Evolutionary conservation across 106 monocot genomes (phyloP).

Genomic region (Acanthochlamys bracteata): DNA sequence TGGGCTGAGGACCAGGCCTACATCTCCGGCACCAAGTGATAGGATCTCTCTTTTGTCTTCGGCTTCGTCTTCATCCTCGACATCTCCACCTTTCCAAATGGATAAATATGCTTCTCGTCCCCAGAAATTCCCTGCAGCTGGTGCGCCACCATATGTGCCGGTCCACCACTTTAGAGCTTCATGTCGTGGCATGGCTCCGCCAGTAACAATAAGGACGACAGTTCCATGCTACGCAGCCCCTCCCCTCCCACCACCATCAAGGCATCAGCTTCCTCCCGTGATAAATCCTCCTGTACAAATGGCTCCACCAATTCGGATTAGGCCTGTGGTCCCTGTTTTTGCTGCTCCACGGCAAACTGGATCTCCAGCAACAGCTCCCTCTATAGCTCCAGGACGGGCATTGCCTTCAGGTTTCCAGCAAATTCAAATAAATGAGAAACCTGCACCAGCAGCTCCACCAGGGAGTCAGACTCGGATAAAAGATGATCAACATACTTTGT

Average conservation of each 20-base stretch:
- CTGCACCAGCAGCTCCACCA: background rate
- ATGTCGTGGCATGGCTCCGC: conserved; percentile 68
- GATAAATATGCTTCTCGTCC: conserved; percentile 17
- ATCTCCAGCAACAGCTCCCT: conserved; percentile 2
- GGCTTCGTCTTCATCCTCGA: background rate
- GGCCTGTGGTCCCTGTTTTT: conserved; percentile 60
- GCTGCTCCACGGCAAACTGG: conserved; percentile 19
- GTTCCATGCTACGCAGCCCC: conserved; percentile 88
- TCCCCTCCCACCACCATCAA: conserved; percentile 27
- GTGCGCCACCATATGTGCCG: conserved; percentile 64
- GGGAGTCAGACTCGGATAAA: conserved; percentile 24
- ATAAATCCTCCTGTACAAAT: conserved; percentile 29
- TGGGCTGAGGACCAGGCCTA: conserved; percentile 20
- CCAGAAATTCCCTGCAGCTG: conserved; percentile 57
- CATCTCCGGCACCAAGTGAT: conserved; percentile 24
- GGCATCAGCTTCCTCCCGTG: conserved; percentile 22
- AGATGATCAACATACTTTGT: background rate
- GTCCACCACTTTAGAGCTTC: conserved; percentile 38
- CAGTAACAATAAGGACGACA: conserved; percentile 80
- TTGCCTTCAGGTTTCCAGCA: background rate
- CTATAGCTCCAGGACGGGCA: background rate
- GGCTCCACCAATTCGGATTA: conserved; percentile 66
- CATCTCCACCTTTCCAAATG: background rate
- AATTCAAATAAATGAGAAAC: too few species aligned
- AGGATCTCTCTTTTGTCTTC: background rate